phyloP scores from a whole-genome alignment of 257 asterid species.

The Jacaranda copaia region DNA sequence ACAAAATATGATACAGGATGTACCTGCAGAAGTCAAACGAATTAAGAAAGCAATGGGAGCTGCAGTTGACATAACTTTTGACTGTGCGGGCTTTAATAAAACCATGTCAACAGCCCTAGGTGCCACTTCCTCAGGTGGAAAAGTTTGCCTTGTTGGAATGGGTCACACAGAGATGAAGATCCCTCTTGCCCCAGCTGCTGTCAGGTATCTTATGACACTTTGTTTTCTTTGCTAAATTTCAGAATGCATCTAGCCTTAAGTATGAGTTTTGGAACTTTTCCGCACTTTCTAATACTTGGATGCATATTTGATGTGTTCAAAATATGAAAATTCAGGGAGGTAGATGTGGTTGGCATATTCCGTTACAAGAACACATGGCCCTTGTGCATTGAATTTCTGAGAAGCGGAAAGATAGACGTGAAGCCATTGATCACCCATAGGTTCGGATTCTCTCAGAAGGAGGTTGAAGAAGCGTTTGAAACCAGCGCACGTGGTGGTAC shows the following conservation, averaged over 20 bases:
- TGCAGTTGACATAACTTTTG: slow-evolving; percentile 63
- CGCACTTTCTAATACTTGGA: neutral
- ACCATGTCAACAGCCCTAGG: slow-evolving; percentile 91
- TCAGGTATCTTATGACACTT: slow-evolving; percentile 52
- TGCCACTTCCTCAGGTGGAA: slow-evolving; percentile 88
- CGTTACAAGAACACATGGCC: slow-evolving; percentile 98
- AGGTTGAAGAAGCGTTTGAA: slow-evolving; percentile 87
- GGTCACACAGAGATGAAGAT: slow-evolving; percentile 79
- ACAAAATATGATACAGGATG: slow-evolving; percentile 57
- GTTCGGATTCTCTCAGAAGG: slow-evolving; percentile 79
- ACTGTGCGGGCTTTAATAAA: slow-evolving; percentile 86
- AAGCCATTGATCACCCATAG: slow-evolving; percentile 93
- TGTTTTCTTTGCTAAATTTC: neutral
- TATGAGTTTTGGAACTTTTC: neutral
- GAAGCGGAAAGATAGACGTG: slow-evolving; percentile 88
- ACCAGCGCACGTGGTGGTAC: slow-evolving; percentile 84
- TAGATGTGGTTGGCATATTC: slow-evolving; percentile 87
- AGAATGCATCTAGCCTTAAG: neutral
- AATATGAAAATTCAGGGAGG: slow-evolving; percentile 64
- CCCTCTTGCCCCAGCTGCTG: slow-evolving; percentile 93
- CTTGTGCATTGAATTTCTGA: slow-evolving; percentile 77
- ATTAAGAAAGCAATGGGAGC: slow-evolving; percentile 76
- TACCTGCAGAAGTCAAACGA: slow-evolving; percentile 60
- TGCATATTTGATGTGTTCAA: neutral
- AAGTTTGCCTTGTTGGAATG: slow-evolving; percentile 92